These are phyloP conservation scores for Cystobasidium tubakii DNA, from an alignment of 768 basidiomycete genomes.

Conservation along the genomic window DNA sequence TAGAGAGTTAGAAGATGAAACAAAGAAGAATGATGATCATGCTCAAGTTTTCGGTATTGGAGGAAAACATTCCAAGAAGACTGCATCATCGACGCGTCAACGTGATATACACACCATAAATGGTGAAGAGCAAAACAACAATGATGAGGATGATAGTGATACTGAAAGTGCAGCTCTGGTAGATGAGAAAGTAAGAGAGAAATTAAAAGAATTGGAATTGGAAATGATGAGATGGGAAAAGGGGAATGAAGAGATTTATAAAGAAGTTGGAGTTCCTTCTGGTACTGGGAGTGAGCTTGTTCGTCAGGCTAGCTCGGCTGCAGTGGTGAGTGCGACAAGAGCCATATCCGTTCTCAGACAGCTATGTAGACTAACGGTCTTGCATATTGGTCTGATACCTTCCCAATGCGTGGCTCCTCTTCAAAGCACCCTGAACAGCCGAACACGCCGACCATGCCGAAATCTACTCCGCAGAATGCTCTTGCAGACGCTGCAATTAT, in stretches of 20 bases:
- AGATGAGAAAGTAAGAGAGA: slow-evolving; percentile 52
- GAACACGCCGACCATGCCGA: slow-evolving; percentile 5
- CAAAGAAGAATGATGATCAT: slow-evolving; percentile 26
- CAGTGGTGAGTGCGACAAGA: neutral
- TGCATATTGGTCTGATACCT: neutral
- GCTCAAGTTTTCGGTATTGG: neutral
- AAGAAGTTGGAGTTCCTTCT: slow-evolving; percentile 55
- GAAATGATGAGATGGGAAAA: slow-evolving; percentile 69
- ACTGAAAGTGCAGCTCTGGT: slow-evolving; percentile 47
- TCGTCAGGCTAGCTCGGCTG: slow-evolving; percentile 20
- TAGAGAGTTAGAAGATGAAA: slow-evolving; percentile 57
- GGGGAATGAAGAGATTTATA: slow-evolving; percentile 70
- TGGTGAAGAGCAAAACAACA: slow-evolving; percentile 57
- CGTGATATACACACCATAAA: slow-evolving; percentile 59
- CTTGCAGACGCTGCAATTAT: neutral
- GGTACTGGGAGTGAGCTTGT: neutral
- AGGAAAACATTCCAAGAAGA: neutral
- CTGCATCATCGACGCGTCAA: slow-evolving; percentile 55
- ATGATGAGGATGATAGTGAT: slow-evolving; percentile 52
- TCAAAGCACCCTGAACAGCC: neutral
- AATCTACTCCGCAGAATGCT: neutral
- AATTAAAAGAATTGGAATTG: slow-evolving; percentile 70
- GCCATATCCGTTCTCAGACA: too few relatives aligned
- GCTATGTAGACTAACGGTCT: too few relatives aligned
- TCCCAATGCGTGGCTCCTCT: neutral